These are phyloP conservation scores for Cryphonectria nitschkei DNA, from an alignment of 2,329 filamentous ascomycete genomes.

Conservation along the genomic window DNA sequence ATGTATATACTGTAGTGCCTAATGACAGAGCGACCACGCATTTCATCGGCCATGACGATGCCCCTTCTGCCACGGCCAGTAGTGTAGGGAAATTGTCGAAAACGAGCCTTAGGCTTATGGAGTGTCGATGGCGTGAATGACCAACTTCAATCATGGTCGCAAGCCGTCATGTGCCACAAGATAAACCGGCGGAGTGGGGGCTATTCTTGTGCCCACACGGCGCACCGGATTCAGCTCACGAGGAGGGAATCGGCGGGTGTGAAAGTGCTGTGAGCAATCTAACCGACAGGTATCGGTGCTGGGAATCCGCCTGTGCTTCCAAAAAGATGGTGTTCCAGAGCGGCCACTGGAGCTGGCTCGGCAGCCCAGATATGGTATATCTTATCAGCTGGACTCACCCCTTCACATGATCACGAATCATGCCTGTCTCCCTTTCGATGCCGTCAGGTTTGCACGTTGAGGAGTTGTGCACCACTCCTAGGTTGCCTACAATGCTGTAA, in stretches of 20 bases:
- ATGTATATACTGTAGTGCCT: no score
- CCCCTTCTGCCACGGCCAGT: no score
- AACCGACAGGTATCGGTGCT: background rate
- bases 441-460: background rate
- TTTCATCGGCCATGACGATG: no score
- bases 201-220: background rate
- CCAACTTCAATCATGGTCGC: no score
- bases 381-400: background rate
- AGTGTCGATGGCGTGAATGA: no score
- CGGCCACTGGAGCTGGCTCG: background rate
- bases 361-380: background rate
- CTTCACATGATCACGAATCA: background rate
- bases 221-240: background rate
- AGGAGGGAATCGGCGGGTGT: background rate
- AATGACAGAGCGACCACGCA: no score
- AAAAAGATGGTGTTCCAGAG: background rate
- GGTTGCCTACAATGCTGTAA: background rate
- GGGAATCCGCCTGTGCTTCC: background rate
- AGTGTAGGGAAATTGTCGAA: no score
- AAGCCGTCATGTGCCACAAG: no score
- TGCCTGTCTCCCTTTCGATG: no score
- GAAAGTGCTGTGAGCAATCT: background rate
- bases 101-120: no score
- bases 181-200: no score
- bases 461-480: background rate